Conservation (phyloP, 176 grass and related monocot genomes). For the Hsuehochloa calcarea region DNA sequence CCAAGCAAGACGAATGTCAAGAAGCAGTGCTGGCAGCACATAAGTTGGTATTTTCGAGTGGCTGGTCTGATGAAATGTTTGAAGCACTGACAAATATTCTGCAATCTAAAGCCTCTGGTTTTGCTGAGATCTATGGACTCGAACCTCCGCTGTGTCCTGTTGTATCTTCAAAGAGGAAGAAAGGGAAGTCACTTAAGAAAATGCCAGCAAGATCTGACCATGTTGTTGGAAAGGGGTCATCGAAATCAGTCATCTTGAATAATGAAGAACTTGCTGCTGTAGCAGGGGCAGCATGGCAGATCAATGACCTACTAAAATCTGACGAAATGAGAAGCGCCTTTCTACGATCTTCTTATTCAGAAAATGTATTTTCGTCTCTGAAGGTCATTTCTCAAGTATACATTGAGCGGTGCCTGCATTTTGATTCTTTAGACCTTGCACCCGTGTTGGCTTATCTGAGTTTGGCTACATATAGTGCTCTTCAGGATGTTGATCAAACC, state of each 20-base stretch:
- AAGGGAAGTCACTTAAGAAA: constrained; percentile 61
- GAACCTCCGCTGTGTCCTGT: constrained; percentile 35
- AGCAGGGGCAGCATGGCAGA: constrained; percentile 70
- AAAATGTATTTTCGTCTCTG: constrained; percentile 56
- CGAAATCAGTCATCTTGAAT: constrained; percentile 31
- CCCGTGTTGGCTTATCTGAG: constrained; percentile 61
- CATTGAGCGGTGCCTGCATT: constrained; percentile 61
- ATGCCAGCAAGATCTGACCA: constrained; percentile 21
- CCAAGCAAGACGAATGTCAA: constrained; percentile 57
- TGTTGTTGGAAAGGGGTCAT: constrained; percentile 44
- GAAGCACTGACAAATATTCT: constrained; percentile 68
- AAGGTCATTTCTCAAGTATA: constrained; percentile 67
- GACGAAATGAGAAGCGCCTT: constrained; percentile 54
- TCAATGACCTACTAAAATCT: constrained; percentile 60
- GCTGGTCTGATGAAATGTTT: constrained; percentile 71
- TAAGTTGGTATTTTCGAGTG: constrained; percentile 65
- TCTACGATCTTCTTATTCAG: constrained; percentile 66
- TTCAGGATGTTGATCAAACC: constrained; percentile 55
- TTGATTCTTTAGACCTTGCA: constrained; percentile 55
- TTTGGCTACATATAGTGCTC: constrained; percentile 48
- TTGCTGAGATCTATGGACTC: constrained; percentile 49
- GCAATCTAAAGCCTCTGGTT: constrained; percentile 50
- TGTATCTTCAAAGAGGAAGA: constrained; percentile 54
- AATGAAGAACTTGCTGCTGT: constrained; percentile 56
- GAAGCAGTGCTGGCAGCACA: constrained; percentile 48